These are phyloP conservation scores for Vicia faba DNA, from an alignment of 306 rosid species.

Conservation along the genomic window DNA sequence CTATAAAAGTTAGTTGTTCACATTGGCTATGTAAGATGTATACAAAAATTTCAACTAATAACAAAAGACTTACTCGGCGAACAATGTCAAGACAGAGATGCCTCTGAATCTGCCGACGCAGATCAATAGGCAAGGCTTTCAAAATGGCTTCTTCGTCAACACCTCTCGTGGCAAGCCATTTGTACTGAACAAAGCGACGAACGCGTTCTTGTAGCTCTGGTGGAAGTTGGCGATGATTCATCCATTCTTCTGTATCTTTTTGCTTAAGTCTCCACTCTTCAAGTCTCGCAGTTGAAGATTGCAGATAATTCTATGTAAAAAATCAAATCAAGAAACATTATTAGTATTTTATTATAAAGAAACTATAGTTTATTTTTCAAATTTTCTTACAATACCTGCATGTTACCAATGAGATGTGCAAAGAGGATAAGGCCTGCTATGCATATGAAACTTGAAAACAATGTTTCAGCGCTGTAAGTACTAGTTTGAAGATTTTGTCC, in stretches of 20 bases:
- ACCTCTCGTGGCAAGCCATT: constrained; percentile 93
- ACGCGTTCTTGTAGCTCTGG: constrained; percentile 70
- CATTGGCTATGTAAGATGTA: neutral
- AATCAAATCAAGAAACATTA: neutral
- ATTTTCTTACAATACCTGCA: constrained; percentile 63
- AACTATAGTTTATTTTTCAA: neutral
- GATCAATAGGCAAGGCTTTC: constrained; percentile 70
- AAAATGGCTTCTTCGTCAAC: constrained; percentile 84
- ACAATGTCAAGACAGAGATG: constrained; percentile 86
- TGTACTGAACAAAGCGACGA: constrained; percentile 78
- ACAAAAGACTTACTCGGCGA: constrained; percentile 64
- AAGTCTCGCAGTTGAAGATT: constrained; percentile 80
- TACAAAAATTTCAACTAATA: neutral
- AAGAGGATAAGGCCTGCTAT: constrained; percentile 71
- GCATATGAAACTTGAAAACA: constrained; percentile 68
- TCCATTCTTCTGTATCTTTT: constrained; percentile 96
- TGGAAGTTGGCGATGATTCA: constrained; percentile 92
- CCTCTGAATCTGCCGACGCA: constrained; percentile 82
- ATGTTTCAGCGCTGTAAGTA: constrained; percentile 51
- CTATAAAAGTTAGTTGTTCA: neutral
- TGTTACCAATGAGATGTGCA: constrained; percentile 87
- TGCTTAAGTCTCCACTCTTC: constrained; percentile 87
- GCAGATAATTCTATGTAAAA: constrained; percentile 59
- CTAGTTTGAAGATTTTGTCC: constrained; percentile 71
- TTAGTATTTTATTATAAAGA: neutral